These are phyloP conservation scores for Oxyria digyna DNA, from an alignment of 148 eudicot species.

Conservation along the genomic window DNA sequence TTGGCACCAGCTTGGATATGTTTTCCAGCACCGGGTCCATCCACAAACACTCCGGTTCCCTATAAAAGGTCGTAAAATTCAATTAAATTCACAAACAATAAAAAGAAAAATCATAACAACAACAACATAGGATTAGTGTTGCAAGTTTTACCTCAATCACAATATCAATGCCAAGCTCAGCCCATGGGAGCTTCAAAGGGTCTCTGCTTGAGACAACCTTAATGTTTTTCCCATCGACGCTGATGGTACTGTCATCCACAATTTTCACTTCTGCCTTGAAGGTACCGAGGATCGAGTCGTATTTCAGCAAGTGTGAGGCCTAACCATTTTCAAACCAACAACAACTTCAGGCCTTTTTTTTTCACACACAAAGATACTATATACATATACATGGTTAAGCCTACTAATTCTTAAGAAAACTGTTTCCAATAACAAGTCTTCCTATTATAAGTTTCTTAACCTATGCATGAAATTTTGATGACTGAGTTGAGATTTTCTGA, in stretches of 20 bases:
- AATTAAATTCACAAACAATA: too few relatives aligned
- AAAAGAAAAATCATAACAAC: background rate
- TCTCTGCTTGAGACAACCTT: conserved; percentile 94
- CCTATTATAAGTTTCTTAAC: too few relatives aligned
- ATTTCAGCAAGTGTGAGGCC: conserved; percentile 98
- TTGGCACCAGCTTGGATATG: conserved; percentile 99
- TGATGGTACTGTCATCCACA: conserved; percentile 73
- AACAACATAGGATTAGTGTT: background rate
- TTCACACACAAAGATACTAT: background rate
- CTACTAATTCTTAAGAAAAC: too few relatives aligned
- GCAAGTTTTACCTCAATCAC: conserved; percentile 66
- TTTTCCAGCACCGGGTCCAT: conserved; percentile 98
- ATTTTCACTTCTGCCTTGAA: conserved; percentile 95
- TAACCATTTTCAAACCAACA: conserved; percentile 11
- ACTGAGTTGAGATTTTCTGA: too few relatives aligned
- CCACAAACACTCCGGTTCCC: conserved; percentile 99
- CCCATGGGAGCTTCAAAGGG: conserved; percentile 97
- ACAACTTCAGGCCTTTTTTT: background rate
- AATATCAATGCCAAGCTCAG: conserved; percentile 93
- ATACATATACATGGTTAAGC: too few relatives aligned
- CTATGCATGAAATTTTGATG: background rate
- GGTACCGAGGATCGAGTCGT: conserved; percentile 87
- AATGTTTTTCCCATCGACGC: conserved; percentile 84
- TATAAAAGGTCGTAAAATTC: conserved; percentile 6
- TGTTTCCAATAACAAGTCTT: too few relatives aligned